A percentile compares a stretch with the other conserved stretches of the same genome.
These are phyloP conservation scores for Aureobasidium vineae DNA, from an alignment of 2,329 filamentous ascomycete species.

Conservation along the genomic window DNA sequence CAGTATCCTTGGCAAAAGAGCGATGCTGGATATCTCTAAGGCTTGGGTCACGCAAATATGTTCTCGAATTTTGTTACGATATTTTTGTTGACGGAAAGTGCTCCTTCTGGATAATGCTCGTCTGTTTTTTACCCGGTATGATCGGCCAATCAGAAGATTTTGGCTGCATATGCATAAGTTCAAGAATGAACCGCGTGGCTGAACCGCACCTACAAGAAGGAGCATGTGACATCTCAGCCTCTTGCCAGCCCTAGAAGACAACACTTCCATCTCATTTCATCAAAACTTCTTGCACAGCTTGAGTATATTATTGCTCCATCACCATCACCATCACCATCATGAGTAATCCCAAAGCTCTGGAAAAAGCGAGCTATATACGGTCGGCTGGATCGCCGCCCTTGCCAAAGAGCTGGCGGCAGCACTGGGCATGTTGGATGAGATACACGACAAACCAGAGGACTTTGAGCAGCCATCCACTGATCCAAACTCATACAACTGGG, in stretches of 20 bases:
- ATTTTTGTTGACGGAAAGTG: too few relatives aligned
- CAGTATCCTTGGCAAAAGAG: constrained; percentile 27
- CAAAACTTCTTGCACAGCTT: neutral
- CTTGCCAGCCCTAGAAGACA: too few relatives aligned
- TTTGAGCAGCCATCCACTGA: constrained; percentile 16
- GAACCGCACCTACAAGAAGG: too few relatives aligned
- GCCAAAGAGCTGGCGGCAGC: constrained; percentile 29
- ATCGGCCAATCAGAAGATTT: too few relatives aligned
- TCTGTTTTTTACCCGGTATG: too few relatives aligned
- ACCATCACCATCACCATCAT: neutral
- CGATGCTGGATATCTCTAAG: constrained; percentile 12
- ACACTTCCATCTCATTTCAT: neutral
- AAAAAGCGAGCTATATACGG: constrained; percentile 24
- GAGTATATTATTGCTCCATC: neutral
- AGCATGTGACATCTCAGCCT: too few relatives aligned
- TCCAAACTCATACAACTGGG: constrained; percentile 29
- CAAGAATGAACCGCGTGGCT: too few relatives aligned
- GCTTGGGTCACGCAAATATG: neutral
- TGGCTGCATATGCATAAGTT: too few relatives aligned
- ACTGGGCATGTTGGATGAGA: constrained; percentile 28
- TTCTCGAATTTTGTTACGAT: too few relatives aligned
- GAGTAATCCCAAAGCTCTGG: neutral
- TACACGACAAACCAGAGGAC: constrained; percentile 24
- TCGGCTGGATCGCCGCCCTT: constrained; percentile 32
- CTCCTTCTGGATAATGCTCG: too few relatives aligned